Percentiles rank a stretch among this genome's conserved stretches.
Conservation (phyloP, 805 yeast species). For the Pichia gijzeniarum region DNA sequence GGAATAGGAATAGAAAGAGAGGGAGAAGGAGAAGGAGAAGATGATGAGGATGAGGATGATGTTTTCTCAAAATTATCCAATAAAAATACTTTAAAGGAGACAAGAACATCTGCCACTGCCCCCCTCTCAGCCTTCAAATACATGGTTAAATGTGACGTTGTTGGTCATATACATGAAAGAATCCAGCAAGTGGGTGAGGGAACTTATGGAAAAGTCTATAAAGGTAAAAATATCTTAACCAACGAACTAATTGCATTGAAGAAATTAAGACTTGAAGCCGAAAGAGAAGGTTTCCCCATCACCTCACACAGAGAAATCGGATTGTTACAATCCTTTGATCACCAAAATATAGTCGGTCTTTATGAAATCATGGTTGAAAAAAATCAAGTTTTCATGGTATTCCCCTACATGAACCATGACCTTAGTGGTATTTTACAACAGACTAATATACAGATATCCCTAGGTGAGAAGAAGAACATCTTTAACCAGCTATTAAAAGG, state of each 20-base stretch:
- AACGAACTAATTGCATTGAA: conserved; percentile 79
- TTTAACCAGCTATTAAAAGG: conserved; percentile 65
- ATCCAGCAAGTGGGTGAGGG: conserved; percentile 97
- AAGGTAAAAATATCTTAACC: conserved; percentile 68
- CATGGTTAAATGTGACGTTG: conserved; percentile 7
- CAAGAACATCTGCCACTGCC: neutral
- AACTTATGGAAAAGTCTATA: conserved; percentile 93
- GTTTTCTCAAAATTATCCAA: conserved; percentile 9
- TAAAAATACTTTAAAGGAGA: neutral
- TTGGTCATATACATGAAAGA: conserved; percentile 50
- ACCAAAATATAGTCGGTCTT: conserved; percentile 74
- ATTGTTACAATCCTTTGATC: conserved; percentile 74
- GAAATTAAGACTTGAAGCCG: conserved; percentile 73
- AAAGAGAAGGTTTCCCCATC: conserved; percentile 92
- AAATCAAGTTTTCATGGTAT: conserved; percentile 75
- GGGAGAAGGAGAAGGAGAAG: neutral
- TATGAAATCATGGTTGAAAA: conserved; percentile 85
- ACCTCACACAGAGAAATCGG: conserved; percentile 92
- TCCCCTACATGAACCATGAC: conserved; percentile 92
- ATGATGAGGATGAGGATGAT: conserved; percentile 12
- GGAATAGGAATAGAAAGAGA: neutral
- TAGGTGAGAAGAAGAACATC: conserved; percentile 59
- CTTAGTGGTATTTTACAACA: conserved; percentile 81
- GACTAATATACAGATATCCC: conserved; percentile 54
- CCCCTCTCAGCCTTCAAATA: neutral